Conservation (phyloP, 192 early-diverging fungal genomes). For the Podila verticillata region DNA sequence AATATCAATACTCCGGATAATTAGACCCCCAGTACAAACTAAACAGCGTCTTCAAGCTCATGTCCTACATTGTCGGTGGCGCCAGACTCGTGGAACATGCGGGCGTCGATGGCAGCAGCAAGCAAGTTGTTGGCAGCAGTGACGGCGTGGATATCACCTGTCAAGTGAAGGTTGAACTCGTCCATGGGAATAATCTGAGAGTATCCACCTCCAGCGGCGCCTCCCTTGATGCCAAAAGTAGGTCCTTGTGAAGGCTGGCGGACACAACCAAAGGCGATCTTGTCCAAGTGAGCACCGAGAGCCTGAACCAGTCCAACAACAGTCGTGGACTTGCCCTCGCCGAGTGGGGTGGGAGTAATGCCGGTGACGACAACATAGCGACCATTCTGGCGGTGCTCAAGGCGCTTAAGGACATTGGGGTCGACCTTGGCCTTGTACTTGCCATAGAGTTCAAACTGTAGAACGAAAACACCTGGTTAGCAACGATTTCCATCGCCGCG, state of each 20-base stretch:
- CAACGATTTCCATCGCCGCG: background rate
- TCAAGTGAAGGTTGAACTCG: slow-evolving; percentile 98
- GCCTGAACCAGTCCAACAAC: slow-evolving; percentile 95
- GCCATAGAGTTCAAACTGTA: slow-evolving; percentile 88
- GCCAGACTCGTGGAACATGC: slow-evolving; percentile 97
- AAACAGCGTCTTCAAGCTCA: too few species aligned
- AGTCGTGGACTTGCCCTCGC: slow-evolving; percentile 99
- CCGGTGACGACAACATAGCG: slow-evolving; percentile 96
- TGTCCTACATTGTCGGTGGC: slow-evolving; percentile 62
- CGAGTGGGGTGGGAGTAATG: slow-evolving; percentile 98
- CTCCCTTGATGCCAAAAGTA: slow-evolving; percentile 99
- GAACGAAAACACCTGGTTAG: background rate
- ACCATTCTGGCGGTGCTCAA: slow-evolving; percentile 81
- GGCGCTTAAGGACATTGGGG: slow-evolving; percentile 82
- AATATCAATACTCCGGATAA: too few species aligned
- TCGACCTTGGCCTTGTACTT: slow-evolving; percentile 90
- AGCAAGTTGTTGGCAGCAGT: slow-evolving; percentile 96
- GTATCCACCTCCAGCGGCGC: slow-evolving; percentile 98
- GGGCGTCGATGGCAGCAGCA: slow-evolving; percentile 97
- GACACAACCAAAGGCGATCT: slow-evolving; percentile 95
- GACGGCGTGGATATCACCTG: slow-evolving; percentile 98
- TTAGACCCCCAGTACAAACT: too few species aligned
- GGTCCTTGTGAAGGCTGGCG: slow-evolving; percentile 99
- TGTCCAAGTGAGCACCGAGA: slow-evolving; percentile 89
- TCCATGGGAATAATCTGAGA: slow-evolving; percentile 99